Conservation (phyloP, 2,329 filamentous ascomycete species). For the Mariannaea sp. region DNA sequence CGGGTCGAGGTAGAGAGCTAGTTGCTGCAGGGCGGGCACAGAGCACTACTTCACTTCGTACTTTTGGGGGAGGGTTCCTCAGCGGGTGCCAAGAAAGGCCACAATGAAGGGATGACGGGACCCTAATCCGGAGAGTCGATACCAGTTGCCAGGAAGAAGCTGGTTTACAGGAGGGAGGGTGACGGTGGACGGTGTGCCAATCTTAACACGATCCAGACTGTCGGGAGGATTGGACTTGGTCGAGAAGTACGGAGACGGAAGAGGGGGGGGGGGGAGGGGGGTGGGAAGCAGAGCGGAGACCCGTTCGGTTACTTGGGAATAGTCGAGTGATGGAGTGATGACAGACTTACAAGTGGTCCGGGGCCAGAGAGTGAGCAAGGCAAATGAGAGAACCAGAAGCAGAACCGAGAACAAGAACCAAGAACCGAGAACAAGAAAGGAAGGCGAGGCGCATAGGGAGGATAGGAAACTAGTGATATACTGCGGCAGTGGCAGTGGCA, state of each 20-base stretch:
- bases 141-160: slow-evolving; percentile 36
- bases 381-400: slow-evolving; percentile 18
- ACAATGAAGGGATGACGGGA: slow-evolving; percentile 35
- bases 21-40: too few relatives aligned
- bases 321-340: slow-evolving; percentile 24
- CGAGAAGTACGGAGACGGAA: slow-evolving; percentile 20
- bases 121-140: slow-evolving; percentile 36
- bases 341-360: slow-evolving; percentile 18
- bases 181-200: slow-evolving; percentile 35
- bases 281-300: slow-evolving; percentile 19
- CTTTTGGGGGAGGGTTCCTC: slow-evolving; percentile 25
- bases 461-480: slow-evolving; percentile 26
- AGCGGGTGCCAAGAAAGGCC: slow-evolving; percentile 35
- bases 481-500: slow-evolving; percentile 4
- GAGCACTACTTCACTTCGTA: slow-evolving; percentile 35
- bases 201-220: slow-evolving; percentile 40
- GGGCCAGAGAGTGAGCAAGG: slow-evolving; percentile 17
- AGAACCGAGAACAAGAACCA: slow-evolving; percentile 13
- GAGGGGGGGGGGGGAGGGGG: too few relatives aligned
- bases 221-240: slow-evolving; percentile 35
- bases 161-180: slow-evolving; percentile 30
- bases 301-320: slow-evolving; percentile 18
- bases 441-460: slow-evolving; percentile 13
- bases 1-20: slow-evolving; percentile 37
- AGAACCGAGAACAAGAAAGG: slow-evolving; percentile 17